Evolutionary conservation across 1,139 yeast species (phyloP), one percentile per base, ranked within the genome.

Genomic region (Casaregolazyma suthepensis): DNA sequence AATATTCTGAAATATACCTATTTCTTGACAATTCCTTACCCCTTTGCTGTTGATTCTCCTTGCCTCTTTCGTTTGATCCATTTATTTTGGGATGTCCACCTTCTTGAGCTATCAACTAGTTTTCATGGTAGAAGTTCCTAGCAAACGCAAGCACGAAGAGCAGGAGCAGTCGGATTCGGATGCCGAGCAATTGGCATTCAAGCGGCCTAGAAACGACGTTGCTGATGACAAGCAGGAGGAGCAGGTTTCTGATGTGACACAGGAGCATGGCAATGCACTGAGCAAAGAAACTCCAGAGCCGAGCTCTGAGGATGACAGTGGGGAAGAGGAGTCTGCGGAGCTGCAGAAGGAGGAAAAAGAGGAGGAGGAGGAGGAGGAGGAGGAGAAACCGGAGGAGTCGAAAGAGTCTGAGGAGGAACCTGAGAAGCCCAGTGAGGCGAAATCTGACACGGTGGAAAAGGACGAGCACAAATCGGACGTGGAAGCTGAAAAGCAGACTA

Each of bases 101-200:
- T n/a, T 20, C 17, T 45, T 22, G 31, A 22, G 18, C 23, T 26
- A 15, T 35, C 17, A 13, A 35, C 40, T 35, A 35, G 40, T 35
- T 35, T 35, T 43, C 29, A 26, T 38, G 38, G 22, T 20, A 20
- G 51, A 20, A 10, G 45, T 43, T 26, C 18, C 52, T 23, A 47
- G 49, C 48, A 53, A 53, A 20, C 52, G 53, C 38, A 53, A 53
- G 50, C 52, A 52, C 44, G 56, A 51, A 37, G 55, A 53, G 22
- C 45, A 35, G 35, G 55, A 50, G n/a, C 48, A 35, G 35, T n/a
- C 46, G 23, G 51, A 47, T 22, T 23, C 23, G 19, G 26, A 38
- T 20, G 49, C 46, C 18, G 45, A 51, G 23, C 52, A 15, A 10
- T 9, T 45, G 40, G 43, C 40, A 42, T 43, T 45, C 45, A 45